Conservation (phyloP, 2,329 filamentous ascomycete species). For the Pochonia chlamydosporia region DNA sequence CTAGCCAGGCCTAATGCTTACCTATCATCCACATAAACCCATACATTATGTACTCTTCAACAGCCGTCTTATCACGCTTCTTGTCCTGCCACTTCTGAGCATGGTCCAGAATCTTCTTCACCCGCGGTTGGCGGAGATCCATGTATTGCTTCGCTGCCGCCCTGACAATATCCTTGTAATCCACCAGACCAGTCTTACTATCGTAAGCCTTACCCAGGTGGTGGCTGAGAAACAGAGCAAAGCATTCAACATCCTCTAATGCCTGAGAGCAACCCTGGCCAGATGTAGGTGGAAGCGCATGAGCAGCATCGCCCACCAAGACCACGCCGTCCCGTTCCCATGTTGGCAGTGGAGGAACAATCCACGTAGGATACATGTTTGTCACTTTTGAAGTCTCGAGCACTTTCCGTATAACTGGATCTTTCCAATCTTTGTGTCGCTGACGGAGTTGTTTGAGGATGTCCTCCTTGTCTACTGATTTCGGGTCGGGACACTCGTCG, state of each 20-base stretch:
- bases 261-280: constrained; percentile 16
- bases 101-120: constrained; percentile 12
- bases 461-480: constrained; percentile 12
- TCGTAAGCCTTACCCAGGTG: constrained; percentile 6
- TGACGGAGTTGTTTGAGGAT: constrained; percentile 12
- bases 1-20: constrained; percentile 1
- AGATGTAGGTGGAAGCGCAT: constrained; percentile 15
- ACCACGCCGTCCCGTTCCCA: constrained; percentile 17
- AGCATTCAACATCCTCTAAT: constrained; percentile 14
- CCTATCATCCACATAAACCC: constrained; percentile 12
- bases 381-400: constrained; percentile 7
- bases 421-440: constrained; percentile 13
- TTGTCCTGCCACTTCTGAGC: constrained; percentile 10
- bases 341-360: constrained; percentile 13
- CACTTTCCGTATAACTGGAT: constrained; percentile 13
- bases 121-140: constrained; percentile 12
- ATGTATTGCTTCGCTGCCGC: constrained; percentile 14
- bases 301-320: constrained; percentile 16
- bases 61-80: constrained; percentile 13
- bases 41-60: constrained; percentile 16
- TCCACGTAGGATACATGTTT: constrained; percentile 18
- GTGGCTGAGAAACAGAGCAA: constrained; percentile 12
- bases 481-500: constrained; percentile 11
- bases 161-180: constrained; percentile 10
- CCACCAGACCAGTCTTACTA: neutral